Conservation (phyloP, 2,329 filamentous ascomycete species). For the Fusarium luffae region DNA sequence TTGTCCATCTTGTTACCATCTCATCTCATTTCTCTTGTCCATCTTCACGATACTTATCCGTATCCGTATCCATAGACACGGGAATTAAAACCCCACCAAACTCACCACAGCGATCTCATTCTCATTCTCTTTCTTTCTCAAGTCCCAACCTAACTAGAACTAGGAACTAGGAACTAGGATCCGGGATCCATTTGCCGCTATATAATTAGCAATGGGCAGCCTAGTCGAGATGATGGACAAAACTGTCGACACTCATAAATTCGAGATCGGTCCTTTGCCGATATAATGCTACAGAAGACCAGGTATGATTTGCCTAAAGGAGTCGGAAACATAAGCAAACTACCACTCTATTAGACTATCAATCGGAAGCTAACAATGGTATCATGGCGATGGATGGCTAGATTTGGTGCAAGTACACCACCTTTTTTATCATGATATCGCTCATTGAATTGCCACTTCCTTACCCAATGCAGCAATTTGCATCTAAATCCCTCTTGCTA, state of each 20-base stretch:
- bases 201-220: constrained; percentile 23
- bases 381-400: constrained; percentile 19
- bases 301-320: constrained; percentile 9
- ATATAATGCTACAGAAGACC: constrained; percentile 9
- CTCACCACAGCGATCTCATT: constrained; percentile 36
- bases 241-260: not conserved
- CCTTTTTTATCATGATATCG: constrained; percentile 32
- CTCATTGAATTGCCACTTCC: constrained; percentile 8
- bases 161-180: constrained; percentile 34
- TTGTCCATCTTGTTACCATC: constrained; percentile 24
- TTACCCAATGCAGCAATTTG: constrained; percentile 5
- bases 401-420: constrained; percentile 12
- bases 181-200: constrained; percentile 24
- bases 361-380: constrained; percentile 3
- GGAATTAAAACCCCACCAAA: constrained; percentile 41
- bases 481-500: constrained; percentile 3
- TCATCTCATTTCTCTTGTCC: constrained; percentile 43
- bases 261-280: constrained; percentile 30
- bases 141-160: constrained; percentile 32
- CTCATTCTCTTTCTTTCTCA: constrained; percentile 23
- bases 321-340: constrained; percentile 12
- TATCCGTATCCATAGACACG: constrained; percentile 9
- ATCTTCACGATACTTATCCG: constrained; percentile 4
- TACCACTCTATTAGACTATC: not conserved
- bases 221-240: constrained; percentile 4